Conservation (phyloP, 257 asterid genomes). For the Solanum habrochaites region DNA sequence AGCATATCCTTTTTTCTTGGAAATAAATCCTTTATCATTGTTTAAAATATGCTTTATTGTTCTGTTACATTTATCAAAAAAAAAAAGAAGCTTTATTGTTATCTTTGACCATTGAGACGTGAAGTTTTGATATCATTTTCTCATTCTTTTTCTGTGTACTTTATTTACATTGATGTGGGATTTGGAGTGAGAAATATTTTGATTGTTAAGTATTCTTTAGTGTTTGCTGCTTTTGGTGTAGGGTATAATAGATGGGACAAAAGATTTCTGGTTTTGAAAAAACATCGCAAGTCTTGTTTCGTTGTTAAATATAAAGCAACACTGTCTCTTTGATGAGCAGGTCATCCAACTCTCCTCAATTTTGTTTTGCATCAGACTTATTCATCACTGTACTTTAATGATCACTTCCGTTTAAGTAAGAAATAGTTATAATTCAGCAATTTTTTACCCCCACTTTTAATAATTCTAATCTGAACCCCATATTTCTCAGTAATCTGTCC, state of each 20-base stretch:
- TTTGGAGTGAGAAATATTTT: not conserved
- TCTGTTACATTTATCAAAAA: too few species aligned
- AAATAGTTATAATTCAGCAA: not conserved
- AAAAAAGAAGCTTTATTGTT: not conserved
- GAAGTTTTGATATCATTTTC: not conserved
- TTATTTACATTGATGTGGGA: not conserved
- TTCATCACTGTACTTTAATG: not conserved
- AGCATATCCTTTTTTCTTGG: not conserved
- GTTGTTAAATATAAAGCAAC: slow-evolving; percentile 63
- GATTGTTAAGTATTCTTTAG: not conserved
- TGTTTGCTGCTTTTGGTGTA: slow-evolving; percentile 5
- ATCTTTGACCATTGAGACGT: not conserved
- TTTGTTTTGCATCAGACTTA: not conserved
- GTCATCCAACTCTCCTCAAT: slow-evolving; percentile 20
- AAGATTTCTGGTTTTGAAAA: slow-evolving; percentile 23
- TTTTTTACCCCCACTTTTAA: not conserved
- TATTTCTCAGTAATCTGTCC: not conserved
- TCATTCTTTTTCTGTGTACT: not conserved
- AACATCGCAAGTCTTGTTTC: slow-evolving; percentile 32
- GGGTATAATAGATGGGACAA: slow-evolving; percentile 31
- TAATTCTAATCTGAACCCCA: not conserved
- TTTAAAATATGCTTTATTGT: not conserved
- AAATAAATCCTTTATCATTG: not conserved
- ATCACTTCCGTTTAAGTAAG: not conserved
- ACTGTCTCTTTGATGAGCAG: slow-evolving; percentile 50